Percentiles rank a stretch among this genome's conserved stretches.
These are phyloP conservation scores for Theobroma grandiflorum DNA, from an alignment of 441 rosid genomes.

Conservation along the genomic window DNA sequence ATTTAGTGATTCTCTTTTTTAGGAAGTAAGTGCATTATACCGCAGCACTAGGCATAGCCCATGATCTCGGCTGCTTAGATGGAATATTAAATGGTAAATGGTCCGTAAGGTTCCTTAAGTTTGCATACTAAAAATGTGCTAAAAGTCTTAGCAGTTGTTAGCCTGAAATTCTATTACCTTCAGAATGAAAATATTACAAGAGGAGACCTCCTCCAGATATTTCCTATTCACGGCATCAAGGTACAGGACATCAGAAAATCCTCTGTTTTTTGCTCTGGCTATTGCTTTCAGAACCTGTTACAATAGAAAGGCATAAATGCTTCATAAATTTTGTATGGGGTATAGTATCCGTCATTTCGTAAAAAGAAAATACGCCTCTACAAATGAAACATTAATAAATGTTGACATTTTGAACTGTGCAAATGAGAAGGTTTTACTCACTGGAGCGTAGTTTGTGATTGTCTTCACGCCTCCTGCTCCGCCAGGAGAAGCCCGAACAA, in stretches of 20 bases:
- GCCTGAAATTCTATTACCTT: conserved; percentile 50
- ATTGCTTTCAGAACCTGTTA: conserved; percentile 72
- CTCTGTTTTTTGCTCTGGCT: conserved; percentile 69
- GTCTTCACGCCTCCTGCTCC: conserved; percentile 91
- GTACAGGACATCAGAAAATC: conserved; percentile 87
- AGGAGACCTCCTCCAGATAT: conserved; percentile 85
- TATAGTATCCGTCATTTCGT: not conserved
- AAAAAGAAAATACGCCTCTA: not conserved
- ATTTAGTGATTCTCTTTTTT: no score
- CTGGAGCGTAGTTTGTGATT: conserved; percentile 82
- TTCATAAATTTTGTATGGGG: not conserved
- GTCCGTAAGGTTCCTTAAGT: not conserved
- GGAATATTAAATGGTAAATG: no score
- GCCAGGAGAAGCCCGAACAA: conserved; percentile 76
- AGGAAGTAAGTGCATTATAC: no score
- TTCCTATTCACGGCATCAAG: conserved; percentile 72
- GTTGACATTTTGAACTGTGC: not conserved
- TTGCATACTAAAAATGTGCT: not conserved
- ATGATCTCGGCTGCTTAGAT: no score
- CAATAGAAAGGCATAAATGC: not conserved
- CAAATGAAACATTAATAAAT: not conserved
- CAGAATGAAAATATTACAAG: conserved; percentile 80
- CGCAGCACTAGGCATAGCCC: no score
- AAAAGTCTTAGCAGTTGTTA: not conserved
- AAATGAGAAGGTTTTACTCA: conserved; percentile 32